These are phyloP conservation scores for Euphorbia pulcherrima DNA, from an alignment of 345 rosid species.

Conservation along the genomic window DNA sequence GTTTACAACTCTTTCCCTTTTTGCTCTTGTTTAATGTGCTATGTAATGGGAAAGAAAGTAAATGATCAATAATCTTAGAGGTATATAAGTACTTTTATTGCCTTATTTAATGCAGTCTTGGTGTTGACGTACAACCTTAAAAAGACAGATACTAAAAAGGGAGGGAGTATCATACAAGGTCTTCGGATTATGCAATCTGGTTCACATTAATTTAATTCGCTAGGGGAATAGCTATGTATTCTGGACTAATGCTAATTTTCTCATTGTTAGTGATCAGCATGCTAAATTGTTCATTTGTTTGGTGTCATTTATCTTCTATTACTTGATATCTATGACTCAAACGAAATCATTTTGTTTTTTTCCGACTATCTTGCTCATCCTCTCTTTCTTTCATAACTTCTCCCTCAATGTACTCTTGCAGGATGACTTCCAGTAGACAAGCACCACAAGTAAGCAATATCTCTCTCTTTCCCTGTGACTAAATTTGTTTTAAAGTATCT, in stretches of 20 bases:
- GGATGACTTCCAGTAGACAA: slow-evolving; percentile 57
- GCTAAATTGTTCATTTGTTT: neutral
- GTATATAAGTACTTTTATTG: no score
- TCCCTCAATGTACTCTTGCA: slow-evolving; percentile 29
- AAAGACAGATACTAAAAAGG: no score
- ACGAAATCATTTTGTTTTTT: neutral
- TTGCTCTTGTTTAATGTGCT: no score
- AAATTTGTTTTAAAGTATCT: neutral
- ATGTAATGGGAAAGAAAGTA: no score
- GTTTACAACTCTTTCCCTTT: no score
- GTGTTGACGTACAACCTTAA: no score
- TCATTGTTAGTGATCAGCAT: neutral
- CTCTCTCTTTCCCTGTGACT: slow-evolving; percentile 7
- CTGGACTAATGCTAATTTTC: neutral
- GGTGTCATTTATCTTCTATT: neutral
- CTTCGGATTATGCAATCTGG: neutral
- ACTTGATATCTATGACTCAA: neutral
- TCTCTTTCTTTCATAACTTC: slow-evolving; percentile 2
- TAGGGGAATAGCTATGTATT: neutral
- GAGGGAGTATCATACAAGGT: neutral
- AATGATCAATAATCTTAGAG: no score
- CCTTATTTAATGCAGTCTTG: no score
- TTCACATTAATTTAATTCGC: neutral
- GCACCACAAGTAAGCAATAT: slow-evolving; percentile 58
- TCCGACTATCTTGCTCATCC: neutral